Percentiles rank a stretch among this genome's conserved stretches.
Conservation (phyloP, 1,284 basidiomycete species). For the Heterobasidion irregulare region DNA sequence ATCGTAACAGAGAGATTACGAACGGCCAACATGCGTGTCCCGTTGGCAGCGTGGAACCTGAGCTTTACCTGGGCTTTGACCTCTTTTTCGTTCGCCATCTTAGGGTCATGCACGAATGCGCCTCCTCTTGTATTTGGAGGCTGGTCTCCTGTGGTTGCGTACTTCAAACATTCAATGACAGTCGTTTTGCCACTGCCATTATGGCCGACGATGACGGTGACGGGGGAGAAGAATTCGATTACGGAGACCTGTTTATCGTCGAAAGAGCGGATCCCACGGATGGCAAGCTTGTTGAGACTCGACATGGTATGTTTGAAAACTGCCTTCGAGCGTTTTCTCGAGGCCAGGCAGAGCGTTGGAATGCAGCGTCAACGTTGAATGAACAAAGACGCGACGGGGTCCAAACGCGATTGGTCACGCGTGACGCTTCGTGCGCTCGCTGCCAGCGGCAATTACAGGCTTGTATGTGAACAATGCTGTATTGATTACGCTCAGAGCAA, state of each 20-base stretch:
- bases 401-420: too few relatives aligned
- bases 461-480: too few relatives aligned
- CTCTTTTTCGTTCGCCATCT: constrained; percentile 98
- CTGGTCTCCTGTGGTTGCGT: constrained; percentile 96
- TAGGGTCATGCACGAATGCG: constrained; percentile 97
- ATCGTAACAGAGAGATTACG: constrained; percentile 90
- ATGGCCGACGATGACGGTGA: constrained; percentile 98
- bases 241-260: constrained; percentile 92
- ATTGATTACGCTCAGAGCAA: too few relatives aligned
- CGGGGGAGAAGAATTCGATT: constrained; percentile 96
- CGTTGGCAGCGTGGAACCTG: constrained; percentile 86
- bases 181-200: constrained; percentile 99
- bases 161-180: constrained; percentile 99
- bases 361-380: background rate
- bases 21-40: constrained; percentile 85
- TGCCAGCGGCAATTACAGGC: too few relatives aligned
- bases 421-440: too few relatives aligned
- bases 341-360: background rate
- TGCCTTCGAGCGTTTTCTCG: background rate
- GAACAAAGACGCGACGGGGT: background rate
- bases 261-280: constrained; percentile 84
- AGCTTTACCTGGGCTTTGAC: constrained; percentile 98
- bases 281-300: constrained; percentile 79
- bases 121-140: constrained; percentile 97
- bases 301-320: constrained; percentile 51